Evolutionary conservation across 805 yeast genomes (phyloP), one percentile per base, ranked within the genome.

Genomic region (Ogataea pignaliae): DNA sequence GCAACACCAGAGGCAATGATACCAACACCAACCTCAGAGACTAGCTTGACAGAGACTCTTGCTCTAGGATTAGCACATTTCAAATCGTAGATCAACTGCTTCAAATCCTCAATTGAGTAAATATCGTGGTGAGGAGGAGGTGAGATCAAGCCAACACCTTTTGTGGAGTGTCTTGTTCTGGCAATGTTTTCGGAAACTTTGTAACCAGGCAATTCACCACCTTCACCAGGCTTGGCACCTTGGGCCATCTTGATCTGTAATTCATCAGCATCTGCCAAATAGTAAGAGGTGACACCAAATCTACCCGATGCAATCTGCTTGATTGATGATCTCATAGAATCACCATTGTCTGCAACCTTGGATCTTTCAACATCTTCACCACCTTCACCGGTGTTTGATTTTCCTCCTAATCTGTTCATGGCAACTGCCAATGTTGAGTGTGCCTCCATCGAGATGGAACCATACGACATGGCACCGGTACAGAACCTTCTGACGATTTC

Each of bases 391-490:
- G 98, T 90, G 67, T 91, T 91, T 39, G 97, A 88, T 69, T 90
- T 93, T 55, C 97, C 99, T 42, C 98, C 98, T 52, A 91, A 75
- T 65, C 98, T 76, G 73, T 91, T 91, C 99, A 91, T 91, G 38
- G 99, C 99, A 44, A 91, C 95, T 12, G 99, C 99, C 56, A 91
- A 72, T 10, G 99, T 91, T 3, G 97, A 88, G 69, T 91, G 99
- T 2, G 97, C 90, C 69, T 91, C 99, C 96, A 90, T 86, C 4
- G 98, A 91, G 61, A 91, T 91, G 39, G 98, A 91, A 61, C 99
- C 99, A 62, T 93, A 91, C 2, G 97, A 90, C 99, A 91, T 91
- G 42, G 99, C 99, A 71, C 99, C 99, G n/a, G 99, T 90, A 52
- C 90, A 90, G 64, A 93, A 93, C 59, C 99, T 79, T 58, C 97